phyloP scores from a whole-genome alignment of 2,329 filamentous ascomycete species.

The Orbilia blumenaviensis region DNA sequence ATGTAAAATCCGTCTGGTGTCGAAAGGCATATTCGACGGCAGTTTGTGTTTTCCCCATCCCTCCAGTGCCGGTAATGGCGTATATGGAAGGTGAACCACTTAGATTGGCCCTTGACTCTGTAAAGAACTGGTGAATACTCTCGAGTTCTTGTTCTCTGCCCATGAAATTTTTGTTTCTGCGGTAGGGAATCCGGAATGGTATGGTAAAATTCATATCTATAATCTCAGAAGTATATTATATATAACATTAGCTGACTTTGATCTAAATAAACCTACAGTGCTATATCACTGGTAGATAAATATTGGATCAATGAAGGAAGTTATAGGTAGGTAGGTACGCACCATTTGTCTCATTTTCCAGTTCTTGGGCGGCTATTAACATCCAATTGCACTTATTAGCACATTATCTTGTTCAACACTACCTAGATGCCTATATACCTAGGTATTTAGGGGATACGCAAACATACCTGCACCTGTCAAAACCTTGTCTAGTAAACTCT shows the following conservation, averaged over 20 bases:
- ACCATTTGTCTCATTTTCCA: too few species aligned
- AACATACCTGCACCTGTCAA: background rate
- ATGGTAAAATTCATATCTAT: background rate
- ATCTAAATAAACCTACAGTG: background rate
- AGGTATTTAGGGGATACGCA: background rate
- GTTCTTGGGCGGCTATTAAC: too few species aligned
- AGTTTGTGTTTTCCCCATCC: slow-evolving; percentile 56
- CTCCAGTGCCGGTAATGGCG: slow-evolving; percentile 15
- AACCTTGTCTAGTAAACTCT: background rate
- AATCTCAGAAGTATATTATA: too few species aligned
- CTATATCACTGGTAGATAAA: too few species aligned
- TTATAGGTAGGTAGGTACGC: too few species aligned
- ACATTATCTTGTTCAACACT: too few species aligned
- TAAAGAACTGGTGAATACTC: background rate
- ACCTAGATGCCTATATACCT: too few species aligned
- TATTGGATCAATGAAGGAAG: too few species aligned
- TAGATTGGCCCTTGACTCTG: background rate
- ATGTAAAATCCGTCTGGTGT: slow-evolving; percentile 49
- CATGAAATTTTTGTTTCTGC: slow-evolving; percentile 4
- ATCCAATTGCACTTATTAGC: too few species aligned
- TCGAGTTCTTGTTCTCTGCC: slow-evolving; percentile 6
- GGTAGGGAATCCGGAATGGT: slow-evolving; percentile 2
- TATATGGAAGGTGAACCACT: background rate
- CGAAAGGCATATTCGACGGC: slow-evolving; percentile 55
- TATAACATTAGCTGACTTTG: too few species aligned